Percentiles rank a stretch among this genome's conserved stretches.
Conservation (phyloP, 176 grass and related monocot species). For the Bromus sterilis region DNA sequence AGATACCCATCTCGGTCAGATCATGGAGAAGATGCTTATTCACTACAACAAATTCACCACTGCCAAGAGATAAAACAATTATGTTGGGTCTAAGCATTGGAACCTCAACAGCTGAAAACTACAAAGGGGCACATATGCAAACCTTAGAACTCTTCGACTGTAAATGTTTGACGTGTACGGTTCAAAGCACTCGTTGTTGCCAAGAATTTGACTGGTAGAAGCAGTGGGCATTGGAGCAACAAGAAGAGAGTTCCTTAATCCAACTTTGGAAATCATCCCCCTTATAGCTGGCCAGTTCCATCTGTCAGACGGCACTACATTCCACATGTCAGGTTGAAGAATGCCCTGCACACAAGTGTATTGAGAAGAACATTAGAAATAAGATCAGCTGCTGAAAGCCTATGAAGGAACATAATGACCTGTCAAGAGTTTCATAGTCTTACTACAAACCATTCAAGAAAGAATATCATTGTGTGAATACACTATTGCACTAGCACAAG, state of each 20-base stretch:
- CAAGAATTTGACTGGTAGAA: conserved; percentile 97
- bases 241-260: conserved; percentile 86
- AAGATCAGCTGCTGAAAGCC: background rate
- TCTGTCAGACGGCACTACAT: conserved; percentile 54
- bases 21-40: conserved; percentile 87
- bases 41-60: conserved; percentile 78
- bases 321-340: conserved; percentile 84
- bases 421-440: background rate
- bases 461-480: background rate
- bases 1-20: conserved; percentile 68
- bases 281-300: conserved; percentile 69
- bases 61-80: conserved; percentile 19
- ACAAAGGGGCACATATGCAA: background rate
- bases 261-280: conserved; percentile 50
- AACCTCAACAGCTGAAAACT: background rate
- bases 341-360: conserved; percentile 43
- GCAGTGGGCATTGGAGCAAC: conserved; percentile 95
- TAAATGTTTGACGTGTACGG: conserved; percentile 85
- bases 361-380: background rate
- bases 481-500: background rate
- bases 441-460: background rate
- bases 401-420: background rate
- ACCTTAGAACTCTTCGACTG: conserved; percentile 74
- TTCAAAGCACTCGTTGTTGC: conserved; percentile 92
- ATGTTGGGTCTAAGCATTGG: background rate